phyloP scores from a whole-genome alignment of 805 yeast genomes.

The Yarrowia divulgata region DNA sequence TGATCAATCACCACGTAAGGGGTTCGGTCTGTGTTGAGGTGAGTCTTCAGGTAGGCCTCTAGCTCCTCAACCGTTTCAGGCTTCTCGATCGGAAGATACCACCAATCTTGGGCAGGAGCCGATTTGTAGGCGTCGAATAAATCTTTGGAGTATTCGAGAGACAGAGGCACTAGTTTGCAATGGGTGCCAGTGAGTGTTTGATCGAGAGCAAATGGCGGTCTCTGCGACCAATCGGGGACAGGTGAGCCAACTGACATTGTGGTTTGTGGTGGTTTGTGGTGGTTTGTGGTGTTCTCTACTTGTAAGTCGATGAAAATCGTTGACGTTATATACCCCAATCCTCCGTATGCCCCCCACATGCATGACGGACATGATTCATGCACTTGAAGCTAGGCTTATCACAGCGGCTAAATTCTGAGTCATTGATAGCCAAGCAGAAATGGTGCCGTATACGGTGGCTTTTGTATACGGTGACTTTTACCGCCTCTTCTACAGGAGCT shows the following conservation, averaged over 20 bases:
- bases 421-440: too few species aligned
- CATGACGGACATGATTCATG: slow-evolving; percentile 22
- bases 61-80: slow-evolving; percentile 41
- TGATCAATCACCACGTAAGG: slow-evolving; percentile 46
- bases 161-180: slow-evolving; percentile 19
- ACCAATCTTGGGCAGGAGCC: slow-evolving; percentile 41
- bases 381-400: slow-evolving; percentile 5
- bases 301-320: background rate
- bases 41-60: slow-evolving; percentile 12
- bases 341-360: slow-evolving; percentile 13
- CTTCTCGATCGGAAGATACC: slow-evolving; percentile 43
- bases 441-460: too few species aligned
- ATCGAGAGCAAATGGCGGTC: slow-evolving; percentile 14
- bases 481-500: too few species aligned
- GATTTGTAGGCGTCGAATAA: slow-evolving; percentile 22
- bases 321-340: too few species aligned
- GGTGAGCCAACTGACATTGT: slow-evolving; percentile 10
- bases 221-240: background rate
- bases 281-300: too few species aligned
- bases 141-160: slow-evolving; percentile 25
- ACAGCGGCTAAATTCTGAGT: slow-evolving; percentile 2
- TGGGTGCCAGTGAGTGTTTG: slow-evolving; percentile 16
- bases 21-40: slow-evolving; percentile 37
- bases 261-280: background rate
- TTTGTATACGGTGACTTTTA: too few species aligned